phyloP scores from a whole-genome alignment of 2,329 filamentous ascomycete species.

The Myrmaecium sp. region DNA sequence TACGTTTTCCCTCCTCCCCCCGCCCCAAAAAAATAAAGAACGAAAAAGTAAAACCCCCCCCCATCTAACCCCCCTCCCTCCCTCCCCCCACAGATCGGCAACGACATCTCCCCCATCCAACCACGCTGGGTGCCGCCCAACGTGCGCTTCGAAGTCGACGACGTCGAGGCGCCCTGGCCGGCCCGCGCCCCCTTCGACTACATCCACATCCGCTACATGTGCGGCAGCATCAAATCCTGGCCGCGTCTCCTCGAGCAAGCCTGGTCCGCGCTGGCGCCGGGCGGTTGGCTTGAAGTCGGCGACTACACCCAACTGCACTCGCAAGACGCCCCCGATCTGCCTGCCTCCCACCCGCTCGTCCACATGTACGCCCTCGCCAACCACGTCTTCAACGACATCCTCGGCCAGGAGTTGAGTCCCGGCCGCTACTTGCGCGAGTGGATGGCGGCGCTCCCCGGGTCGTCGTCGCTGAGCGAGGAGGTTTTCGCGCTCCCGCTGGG shows the following conservation, averaged over 20 bases:
- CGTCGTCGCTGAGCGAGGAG: no score
- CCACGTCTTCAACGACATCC: constrained; percentile 3
- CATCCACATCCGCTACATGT: constrained; percentile 15
- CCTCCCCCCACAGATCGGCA: constrained; percentile 10
- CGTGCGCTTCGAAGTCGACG: constrained; percentile 22
- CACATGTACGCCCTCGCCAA: constrained; percentile 7
- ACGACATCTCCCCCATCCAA: constrained; percentile 33
- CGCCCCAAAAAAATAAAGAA: no score
- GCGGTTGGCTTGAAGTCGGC: constrained; percentile 8
- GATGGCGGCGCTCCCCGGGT: no score
- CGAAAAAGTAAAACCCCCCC: no score
- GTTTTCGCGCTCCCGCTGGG: constrained; percentile 20
- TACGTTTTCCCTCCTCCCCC: constrained; percentile 5
- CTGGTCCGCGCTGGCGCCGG: constrained; percentile 1
- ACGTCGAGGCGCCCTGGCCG: constrained; percentile 20
- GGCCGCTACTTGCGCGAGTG: constrained; percentile 20
- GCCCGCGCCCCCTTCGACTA: constrained; percentile 10
- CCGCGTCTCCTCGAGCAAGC: constrained; percentile 9
- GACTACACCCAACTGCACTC: constrained; percentile 8
- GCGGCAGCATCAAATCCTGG: constrained; percentile 15
- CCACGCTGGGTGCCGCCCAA: constrained; percentile 25
- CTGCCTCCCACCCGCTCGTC: constrained; percentile 6
- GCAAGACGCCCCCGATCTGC: constrained; percentile 8
- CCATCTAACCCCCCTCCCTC: neutral
- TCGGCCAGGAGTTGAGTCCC: constrained; percentile 20